Conservation (phyloP, 2,329 filamentous ascomycete species). For the Periconia macrospinosa region DNA sequence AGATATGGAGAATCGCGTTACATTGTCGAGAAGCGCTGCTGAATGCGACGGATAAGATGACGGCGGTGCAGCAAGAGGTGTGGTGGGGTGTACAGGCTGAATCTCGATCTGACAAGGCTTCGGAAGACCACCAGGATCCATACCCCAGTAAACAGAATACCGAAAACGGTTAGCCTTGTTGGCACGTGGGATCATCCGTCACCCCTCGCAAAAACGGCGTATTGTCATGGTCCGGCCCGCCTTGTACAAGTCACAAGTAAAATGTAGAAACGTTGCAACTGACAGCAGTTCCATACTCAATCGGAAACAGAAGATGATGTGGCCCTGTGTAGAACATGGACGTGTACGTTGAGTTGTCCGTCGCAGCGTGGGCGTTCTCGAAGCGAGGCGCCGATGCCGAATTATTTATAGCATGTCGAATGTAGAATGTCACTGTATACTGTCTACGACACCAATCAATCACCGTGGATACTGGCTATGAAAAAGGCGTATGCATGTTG, state of each 20-base stretch:
- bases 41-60: neutral
- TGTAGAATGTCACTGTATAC: too few relatives aligned
- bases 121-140: constrained; percentile 1
- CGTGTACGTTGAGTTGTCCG: neutral
- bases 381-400: too few relatives aligned
- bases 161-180: neutral
- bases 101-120: constrained; percentile 5
- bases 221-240: neutral
- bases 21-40: constrained; percentile 13
- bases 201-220: neutral
- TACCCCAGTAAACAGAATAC: neutral
- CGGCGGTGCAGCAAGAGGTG: neutral
- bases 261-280: neutral
- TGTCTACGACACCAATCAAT: too few relatives aligned
- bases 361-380: too few relatives aligned
- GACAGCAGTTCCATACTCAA: neutral
- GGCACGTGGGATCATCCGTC: neutral
- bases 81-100: constrained; percentile 11
- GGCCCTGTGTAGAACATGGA: neutral
- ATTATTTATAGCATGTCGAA: too few relatives aligned
- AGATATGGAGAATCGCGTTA: constrained; percentile 4
- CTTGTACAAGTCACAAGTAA: neutral
- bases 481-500: too few relatives aligned
- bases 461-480: too few relatives aligned
- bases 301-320: too few relatives aligned